phyloP scores from a whole-genome alignment of 23 red algal species.

The Gracilaria domingensis region DNA sequence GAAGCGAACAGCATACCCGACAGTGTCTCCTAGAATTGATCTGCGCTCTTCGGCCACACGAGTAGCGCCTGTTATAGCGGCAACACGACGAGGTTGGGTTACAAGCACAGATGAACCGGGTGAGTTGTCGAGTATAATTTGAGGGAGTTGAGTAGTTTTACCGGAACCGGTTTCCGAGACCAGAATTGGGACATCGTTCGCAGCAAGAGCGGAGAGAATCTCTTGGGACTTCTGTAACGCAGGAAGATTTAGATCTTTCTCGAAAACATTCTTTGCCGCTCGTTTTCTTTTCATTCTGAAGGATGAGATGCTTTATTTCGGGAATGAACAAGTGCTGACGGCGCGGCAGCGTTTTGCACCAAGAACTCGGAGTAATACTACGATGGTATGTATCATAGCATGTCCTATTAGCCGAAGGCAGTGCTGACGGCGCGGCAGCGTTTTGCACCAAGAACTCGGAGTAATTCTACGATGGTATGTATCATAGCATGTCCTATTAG shows the following conservation, averaged over 20 bases:
- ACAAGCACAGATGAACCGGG: conserved; percentile 65
- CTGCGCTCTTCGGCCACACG: conserved; percentile 88
- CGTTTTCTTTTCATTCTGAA: conserved; percentile 47
- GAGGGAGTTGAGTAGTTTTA: conserved; percentile 93
- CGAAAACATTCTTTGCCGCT: not conserved
- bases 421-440: no score
- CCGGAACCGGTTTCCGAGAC: conserved; percentile 88
- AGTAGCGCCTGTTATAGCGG: conserved; percentile 80
- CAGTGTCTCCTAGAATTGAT: conserved; percentile 64
- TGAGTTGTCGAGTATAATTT: conserved; percentile 72
- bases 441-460: no score
- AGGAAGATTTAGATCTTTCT: conserved; percentile 46
- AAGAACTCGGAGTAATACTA: no score
- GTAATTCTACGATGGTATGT: no score
- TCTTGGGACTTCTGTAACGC: conserved; percentile 10
- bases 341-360: no score
- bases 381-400: no score
- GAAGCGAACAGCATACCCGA: conserved; percentile 96
- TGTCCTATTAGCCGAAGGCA: no score
- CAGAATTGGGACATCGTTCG: conserved; percentile 80
- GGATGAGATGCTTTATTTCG: not conserved
- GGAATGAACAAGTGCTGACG: no score
- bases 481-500: no score
- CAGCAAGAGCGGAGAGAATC: conserved; percentile 56
- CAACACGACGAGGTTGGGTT: conserved; percentile 95